Evolutionary conservation across 1,139 yeast species (phyloP), one percentile per base, ranked within the genome.

Genomic region (Saccharomycopsis hybrid): DNA sequence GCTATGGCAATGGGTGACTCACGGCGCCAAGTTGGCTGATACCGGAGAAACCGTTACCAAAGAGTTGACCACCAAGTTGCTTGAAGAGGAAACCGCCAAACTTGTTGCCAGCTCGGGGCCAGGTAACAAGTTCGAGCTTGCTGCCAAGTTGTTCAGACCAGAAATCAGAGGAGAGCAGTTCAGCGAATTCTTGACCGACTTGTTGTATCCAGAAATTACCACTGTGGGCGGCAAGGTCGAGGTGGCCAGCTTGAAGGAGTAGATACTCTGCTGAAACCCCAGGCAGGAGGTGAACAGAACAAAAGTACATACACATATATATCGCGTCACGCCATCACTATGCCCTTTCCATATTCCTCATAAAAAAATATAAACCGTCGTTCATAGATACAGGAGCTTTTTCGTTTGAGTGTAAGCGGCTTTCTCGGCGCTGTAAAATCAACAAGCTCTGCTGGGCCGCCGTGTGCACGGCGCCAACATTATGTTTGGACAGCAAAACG

Each of bases 1-100:
- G 69, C 71, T 85, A 60, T 82, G 83, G 76, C 88, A 85, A 65
- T 85, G 94, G 94, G 85, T 82, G 51, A 82, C 82, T 55, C 90
- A 85, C 64, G 78, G 78, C 48, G 82, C 80, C 49, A 44, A 49
- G 43, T 59, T 74, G 63, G 73, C 78, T 53, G 88, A 83, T 60
- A 70, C 78, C 30, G 83, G 84, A 48, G 74, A 70, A 52, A 69
- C 65, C 43, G 74, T 84, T 47, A 80, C 85, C 52, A 76, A 83
- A 54, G 80, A 76, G 31, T 72, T 77, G 55, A 79, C 85, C 46
- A 64, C 72, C 51, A 68, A 69, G 58, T 71, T 82, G 56, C 73
- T 85, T 61, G 71, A 77, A 44, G 84, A 80, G 60, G 87, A 82
- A 66, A 82, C 78, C 55, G 69, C 68, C 38, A 77, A 78, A 62